These are phyloP conservation scores for Lipomyces orientalis DNA, from an alignment of 805 yeast species.

Conservation along the genomic window DNA sequence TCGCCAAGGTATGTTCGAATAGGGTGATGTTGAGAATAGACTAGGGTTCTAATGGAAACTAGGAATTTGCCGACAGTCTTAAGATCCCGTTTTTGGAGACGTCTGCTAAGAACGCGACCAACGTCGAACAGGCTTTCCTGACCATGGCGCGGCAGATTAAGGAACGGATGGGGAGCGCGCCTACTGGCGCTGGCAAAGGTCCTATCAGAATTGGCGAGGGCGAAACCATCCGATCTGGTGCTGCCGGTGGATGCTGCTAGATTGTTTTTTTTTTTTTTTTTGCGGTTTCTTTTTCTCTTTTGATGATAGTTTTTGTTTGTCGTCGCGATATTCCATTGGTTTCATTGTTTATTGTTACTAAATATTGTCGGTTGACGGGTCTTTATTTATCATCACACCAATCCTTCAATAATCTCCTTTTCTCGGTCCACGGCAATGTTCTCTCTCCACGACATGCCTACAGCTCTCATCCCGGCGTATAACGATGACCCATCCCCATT, in stretches of 20 bases:
- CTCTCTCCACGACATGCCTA: neutral
- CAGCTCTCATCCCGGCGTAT: neutral
- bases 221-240: conserved; percentile 50
- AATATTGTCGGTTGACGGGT: conserved; percentile 3
- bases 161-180: conserved; percentile 80
- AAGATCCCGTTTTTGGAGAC: conserved; percentile 96
- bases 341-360: neutral
- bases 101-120: conserved; percentile 90
- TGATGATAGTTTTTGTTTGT: conserved; percentile 1
- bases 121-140: conserved; percentile 97
- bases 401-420: neutral
- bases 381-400: neutral
- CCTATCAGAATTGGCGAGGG: conserved; percentile 50
- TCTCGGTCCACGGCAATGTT: neutral
- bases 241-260: conserved; percentile 51
- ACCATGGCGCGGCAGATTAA: conserved; percentile 99
- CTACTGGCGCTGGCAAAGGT: conserved; percentile 51
- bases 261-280: conserved; percentile 44
- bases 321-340: conserved; percentile 1
- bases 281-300: conserved; percentile 8
- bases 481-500: neutral
- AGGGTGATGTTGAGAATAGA: neutral
- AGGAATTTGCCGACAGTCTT: conserved; percentile 92
- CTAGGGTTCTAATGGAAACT: neutral
- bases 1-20: conserved; percentile 63